Base-by-base conservation (phyloP, 2,329 filamentous ascomycete genomes). In the Coniochaeta sp. region DNA sequence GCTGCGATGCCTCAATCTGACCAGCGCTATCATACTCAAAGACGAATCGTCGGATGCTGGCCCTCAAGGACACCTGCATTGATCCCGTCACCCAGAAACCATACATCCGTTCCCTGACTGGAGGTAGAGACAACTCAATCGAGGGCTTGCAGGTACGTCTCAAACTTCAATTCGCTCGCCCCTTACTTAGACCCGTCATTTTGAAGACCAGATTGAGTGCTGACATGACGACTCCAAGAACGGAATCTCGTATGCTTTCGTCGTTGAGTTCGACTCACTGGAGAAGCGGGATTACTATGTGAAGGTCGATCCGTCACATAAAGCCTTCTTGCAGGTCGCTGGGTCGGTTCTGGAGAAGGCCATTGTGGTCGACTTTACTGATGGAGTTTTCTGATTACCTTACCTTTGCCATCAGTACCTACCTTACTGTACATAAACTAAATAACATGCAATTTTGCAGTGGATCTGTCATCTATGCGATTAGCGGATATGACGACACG, bases 61-160 rank as follows among this genome's bases (percentile, higher is more conserved):
- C 72, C 0, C 73, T 90, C 1, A 77, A 79, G 64, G 73, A 84
- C 4, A 77, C 77, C 16, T 90, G 88, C 69, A 47, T 88, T 3
- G 81, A 87, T 62, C 84, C 86, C 12, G 75, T 74, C 2, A 81
- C 83, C 0, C 74, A 84, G 9, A 73, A 81, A 61, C 81, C 81
- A 0, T 90, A 90, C 66, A 83, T 90, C 61, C 79, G 77, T 60
- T 78, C 81, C 0, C 74, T 80, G 17, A 77, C 78, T 0, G 87
- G 86, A 0, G 87, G 88, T 0, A 75, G 73, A 59, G 83, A 90
- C 67, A 87, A 83, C 66, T 88, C 83, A 34, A 77, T 76, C 0
- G 86, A 89, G 69, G 83, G 81, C 8, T 71, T 79, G 43, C 81
- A 87, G 74, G 86, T 89, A 75, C 61, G 73, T 65, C 2, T 33